Base-by-base conservation (phyloP, 1,284 basidiomycete genomes). In the Cystobasidium pallidum region DNA sequence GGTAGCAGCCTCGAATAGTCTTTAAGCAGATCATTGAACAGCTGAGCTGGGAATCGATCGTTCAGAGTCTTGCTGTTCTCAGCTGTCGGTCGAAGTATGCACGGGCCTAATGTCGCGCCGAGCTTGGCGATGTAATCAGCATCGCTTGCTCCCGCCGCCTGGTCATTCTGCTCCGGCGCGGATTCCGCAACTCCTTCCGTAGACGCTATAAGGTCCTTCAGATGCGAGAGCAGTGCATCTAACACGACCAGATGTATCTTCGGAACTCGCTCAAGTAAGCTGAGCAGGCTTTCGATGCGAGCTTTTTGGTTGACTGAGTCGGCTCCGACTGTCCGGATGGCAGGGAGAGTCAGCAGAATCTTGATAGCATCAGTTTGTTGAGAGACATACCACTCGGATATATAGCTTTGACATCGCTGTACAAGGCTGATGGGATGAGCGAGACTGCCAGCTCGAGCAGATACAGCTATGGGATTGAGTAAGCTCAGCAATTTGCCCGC, bases 391-490 rank as follows among this genome's bases (percentile, higher is more conserved):
- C 72, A 66, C 43, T 59, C 1, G 75, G 75, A 52, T 76, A 78
- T 30, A 76, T 19, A 2, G 26, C 30, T 11, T 74, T 72, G n/a
- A 77, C 32, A 36, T 79, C 77, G 21, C 75, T 74, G 36, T 78
- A 79, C 26, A 73, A 66, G 3, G 58, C n/a, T 32, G 47, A 24
- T 10, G 65, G 57, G 8, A 73, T 39, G 1, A 74, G 54, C 1
- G 76, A 72, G 2, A 66, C 41, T 11, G 77, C 76, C 28, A 79
- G 74, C 51, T 78, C 78, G n/a, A 79, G 72, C 2, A 78, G 70
- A 70, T 75, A 79, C 2, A 79, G 71, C 70, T 70, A 21, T 1
- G 24, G 34, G 24, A 63, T 2, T 2, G 32, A 4, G 6, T n/a
- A 11, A 41, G n/a, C 8, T 61, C 17, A 26, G 32, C 26, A 45